phyloP scores from a whole-genome alignment of 2,329 filamentous ascomycete genomes.

The Claviceps sp. region DNA sequence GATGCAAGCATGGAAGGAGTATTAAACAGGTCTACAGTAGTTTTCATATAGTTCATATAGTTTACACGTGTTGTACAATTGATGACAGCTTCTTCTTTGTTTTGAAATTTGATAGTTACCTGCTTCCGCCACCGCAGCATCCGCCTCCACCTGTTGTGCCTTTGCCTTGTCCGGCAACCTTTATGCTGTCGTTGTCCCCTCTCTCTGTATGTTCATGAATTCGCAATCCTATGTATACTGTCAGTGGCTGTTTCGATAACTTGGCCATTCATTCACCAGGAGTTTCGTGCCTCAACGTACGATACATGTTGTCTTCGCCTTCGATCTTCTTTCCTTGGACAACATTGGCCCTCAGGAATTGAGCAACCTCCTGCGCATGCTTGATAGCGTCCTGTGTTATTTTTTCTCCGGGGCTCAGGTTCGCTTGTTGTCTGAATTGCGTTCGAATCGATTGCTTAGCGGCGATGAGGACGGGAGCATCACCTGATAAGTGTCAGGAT shows the following conservation, averaged over 20 bases:
- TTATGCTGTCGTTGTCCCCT: constrained; percentile 86
- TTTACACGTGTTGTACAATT: constrained; percentile 11
- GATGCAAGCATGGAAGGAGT: constrained; percentile 3
- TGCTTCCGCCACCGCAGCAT: constrained; percentile 11
- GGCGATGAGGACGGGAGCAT: constrained; percentile 52
- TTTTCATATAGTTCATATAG: background rate
- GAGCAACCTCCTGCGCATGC: constrained; percentile 72
- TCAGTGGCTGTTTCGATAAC: constrained; percentile 1
- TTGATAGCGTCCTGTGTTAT: constrained; percentile 52
- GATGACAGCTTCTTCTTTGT: background rate
- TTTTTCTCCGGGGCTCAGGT: constrained; percentile 42
- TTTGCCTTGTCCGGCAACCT: constrained; percentile 35
- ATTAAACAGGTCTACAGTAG: background rate
- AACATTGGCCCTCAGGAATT: constrained; percentile 68
- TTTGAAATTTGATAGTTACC: background rate
- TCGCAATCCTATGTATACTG: constrained; percentile 47
- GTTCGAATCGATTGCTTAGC: constrained; percentile 60
- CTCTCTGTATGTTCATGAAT: constrained; percentile 88
- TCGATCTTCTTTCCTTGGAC: constrained; percentile 61
- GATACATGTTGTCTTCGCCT: constrained; percentile 36
- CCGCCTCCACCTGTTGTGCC: constrained; percentile 20
- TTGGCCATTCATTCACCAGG: background rate
- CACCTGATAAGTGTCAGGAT: constrained; percentile 38
- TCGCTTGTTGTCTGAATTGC: constrained; percentile 57
- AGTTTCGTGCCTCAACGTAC: constrained; percentile 31